phyloP scores from a whole-genome alignment of 2,329 filamentous ascomycete species.

The Sporothrix dimorphospora region DNA sequence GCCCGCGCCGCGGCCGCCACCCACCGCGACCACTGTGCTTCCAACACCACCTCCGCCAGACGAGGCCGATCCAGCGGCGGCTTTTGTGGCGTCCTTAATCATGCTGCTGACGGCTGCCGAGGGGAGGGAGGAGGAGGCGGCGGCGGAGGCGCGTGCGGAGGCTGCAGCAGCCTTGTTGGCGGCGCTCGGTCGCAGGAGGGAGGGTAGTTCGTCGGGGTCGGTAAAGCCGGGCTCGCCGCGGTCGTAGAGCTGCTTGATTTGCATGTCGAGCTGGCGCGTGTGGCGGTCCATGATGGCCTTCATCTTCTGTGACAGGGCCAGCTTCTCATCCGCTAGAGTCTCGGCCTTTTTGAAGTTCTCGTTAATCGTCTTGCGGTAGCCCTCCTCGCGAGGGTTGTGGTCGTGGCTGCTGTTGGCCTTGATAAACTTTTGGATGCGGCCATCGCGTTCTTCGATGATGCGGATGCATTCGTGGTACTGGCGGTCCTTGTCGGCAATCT shows the following conservation, averaged over 20 bases:
- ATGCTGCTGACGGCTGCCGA: conserved; percentile 36
- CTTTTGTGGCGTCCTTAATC: conserved; percentile 24
- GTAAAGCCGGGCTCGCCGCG: conserved; percentile 63
- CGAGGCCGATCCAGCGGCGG: conserved; percentile 29
- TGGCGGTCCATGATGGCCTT: conserved; percentile 65
- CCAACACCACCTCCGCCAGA: conserved; percentile 29
- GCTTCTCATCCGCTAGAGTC: conserved; percentile 74
- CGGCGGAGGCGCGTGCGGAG: conserved; percentile 37
- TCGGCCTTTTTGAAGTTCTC: conserved; percentile 72
- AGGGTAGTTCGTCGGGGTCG: conserved; percentile 66
- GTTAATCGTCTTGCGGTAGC: conserved; percentile 65
- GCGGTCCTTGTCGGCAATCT: conserved; percentile 79
- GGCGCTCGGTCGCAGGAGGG: conserved; percentile 61
- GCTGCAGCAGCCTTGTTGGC: conserved; percentile 53
- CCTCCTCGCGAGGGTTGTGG: conserved; percentile 74
- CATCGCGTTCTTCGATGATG: conserved; percentile 72
- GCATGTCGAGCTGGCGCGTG: conserved; percentile 62
- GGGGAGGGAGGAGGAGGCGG: conserved; percentile 36
- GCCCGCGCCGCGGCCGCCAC: conserved; percentile 45
- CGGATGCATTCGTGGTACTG: conserved; percentile 69
- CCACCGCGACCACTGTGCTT: background rate
- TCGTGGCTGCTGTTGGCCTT: conserved; percentile 74
- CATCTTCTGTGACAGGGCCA: conserved; percentile 67
- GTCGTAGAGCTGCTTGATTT: conserved; percentile 65
- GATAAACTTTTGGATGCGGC: conserved; percentile 79